A percentile compares a stretch with the other conserved stretches of the same genome.
Conservation (phyloP, 768 basidiomycete genomes). For the Dioszegia crocea region DNA sequence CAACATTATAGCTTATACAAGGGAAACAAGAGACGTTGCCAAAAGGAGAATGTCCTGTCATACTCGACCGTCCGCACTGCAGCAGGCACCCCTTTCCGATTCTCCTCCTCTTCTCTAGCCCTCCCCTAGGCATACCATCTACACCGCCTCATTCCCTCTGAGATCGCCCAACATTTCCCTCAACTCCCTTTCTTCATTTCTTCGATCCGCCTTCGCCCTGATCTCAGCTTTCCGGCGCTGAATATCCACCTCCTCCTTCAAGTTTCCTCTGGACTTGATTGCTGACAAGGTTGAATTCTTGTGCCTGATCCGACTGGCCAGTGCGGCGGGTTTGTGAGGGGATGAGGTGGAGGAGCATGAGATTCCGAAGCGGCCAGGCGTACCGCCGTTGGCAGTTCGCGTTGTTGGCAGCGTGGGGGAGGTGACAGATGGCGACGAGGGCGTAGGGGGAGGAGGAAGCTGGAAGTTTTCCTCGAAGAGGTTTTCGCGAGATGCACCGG, state of each 20-base stretch:
- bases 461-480: conserved; percentile 22
- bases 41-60: no score
- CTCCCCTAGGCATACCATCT: not conserved
- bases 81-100: no score
- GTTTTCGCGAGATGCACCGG: conserved; percentile 18
- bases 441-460: not conserved
- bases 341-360: not conserved
- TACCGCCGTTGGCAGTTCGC: not conserved
- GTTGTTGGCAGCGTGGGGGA: not conserved
- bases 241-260: conserved; percentile 29
- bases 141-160: not conserved
- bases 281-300: conserved; percentile 24
- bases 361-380: not conserved
- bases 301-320: conserved; percentile 1
- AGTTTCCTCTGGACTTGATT: conserved; percentile 28
- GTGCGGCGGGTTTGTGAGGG: not conserved
- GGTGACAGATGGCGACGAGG: conserved; percentile 1
- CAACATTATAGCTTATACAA: no score
- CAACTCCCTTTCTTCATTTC: conserved; percentile 34
- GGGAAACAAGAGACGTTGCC: no score
- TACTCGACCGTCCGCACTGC: no score
- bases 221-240: conserved; percentile 27
- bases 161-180: conserved; percentile 28
- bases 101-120: not conserved
- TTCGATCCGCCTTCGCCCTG: conserved; percentile 28